A percentile compares a stretch with the other conserved stretches of the same genome.
Conservation (phyloP, 306 rosid species). For the Cyamopsis tetragonoloba region DNA sequence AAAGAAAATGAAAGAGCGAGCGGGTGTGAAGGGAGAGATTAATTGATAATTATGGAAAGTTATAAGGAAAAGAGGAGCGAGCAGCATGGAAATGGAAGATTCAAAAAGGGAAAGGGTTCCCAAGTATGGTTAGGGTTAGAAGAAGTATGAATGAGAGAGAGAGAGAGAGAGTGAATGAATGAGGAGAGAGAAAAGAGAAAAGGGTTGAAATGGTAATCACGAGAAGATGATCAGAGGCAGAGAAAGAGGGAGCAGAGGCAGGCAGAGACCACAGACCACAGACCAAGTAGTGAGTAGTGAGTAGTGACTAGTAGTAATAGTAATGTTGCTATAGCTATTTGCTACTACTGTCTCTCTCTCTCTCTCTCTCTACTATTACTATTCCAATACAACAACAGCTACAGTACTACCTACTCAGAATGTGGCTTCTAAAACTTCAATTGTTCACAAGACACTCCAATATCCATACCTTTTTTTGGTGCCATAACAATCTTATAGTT, state of each 20-base stretch:
- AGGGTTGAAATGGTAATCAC: conserved; percentile 53
- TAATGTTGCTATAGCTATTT: background rate
- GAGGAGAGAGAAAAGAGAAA: conserved; percentile 41
- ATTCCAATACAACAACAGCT: too few species aligned
- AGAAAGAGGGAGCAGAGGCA: conserved; percentile 9
- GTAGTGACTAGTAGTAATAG: too few species aligned
- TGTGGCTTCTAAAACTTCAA: too few species aligned
- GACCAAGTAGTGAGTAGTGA: too few species aligned
- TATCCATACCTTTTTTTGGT: too few species aligned
- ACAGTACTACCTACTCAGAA: too few species aligned
- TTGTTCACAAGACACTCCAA: too few species aligned
- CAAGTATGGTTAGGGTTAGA: conserved; percentile 35
- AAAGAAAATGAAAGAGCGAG: background rate
- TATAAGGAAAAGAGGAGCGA: background rate
- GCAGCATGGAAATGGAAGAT: conserved; percentile 19
- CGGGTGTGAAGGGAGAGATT: background rate
- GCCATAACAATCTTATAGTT: too few species aligned
- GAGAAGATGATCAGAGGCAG: conserved; percentile 48
- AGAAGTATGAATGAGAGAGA: background rate
- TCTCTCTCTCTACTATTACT: too few species aligned
- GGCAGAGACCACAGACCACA: too few species aligned
- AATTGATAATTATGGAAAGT: background rate
- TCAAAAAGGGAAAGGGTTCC: too few species aligned
- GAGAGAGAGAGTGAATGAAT: conserved; percentile 34
- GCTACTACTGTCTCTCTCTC: background rate